A percentile compares a stretch with the other conserved stretches of the same genome.
Evolutionary conservation across 1,284 basidiomycete genomes (phyloP).

Genomic region (Marasmius fiardii): DNA sequence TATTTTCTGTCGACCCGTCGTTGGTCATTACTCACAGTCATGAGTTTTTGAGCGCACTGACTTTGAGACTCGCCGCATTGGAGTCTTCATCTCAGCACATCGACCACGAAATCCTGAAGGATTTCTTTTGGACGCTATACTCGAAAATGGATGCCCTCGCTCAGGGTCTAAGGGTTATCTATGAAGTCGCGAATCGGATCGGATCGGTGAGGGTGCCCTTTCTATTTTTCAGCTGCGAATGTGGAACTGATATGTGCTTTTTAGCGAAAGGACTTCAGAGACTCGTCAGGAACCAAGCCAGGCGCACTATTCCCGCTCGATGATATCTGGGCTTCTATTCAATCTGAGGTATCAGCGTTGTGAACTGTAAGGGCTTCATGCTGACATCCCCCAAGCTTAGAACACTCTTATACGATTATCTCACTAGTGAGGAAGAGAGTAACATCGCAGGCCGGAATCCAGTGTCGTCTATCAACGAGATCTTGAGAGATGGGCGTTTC

Average conservation of each 20-base stretch:
- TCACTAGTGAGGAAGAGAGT: conserved; percentile 85
- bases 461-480: conserved; percentile 92
- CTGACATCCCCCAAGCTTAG: conserved; percentile 54
- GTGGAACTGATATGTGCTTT: conserved; percentile 9
- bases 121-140: conserved; percentile 98
- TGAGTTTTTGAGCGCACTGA: conserved; percentile 39
- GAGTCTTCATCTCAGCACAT: conserved; percentile 72
- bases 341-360: conserved; percentile 67
- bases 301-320: conserved; percentile 75
- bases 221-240: conserved; percentile 3
- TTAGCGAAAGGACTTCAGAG: conserved; percentile 87
- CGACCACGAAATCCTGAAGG: conserved; percentile 84
- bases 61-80: conserved; percentile 71
- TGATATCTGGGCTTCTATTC: conserved; percentile 92
- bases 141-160: conserved; percentile 96
- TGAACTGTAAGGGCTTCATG: background rate
- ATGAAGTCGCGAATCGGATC: conserved; percentile 87
- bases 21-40: conserved; percentile 22
- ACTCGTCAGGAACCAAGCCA: conserved; percentile 72
- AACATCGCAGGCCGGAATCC: conserved; percentile 78
- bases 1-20: conserved; percentile 40
- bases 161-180: conserved; percentile 89
- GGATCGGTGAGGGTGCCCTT: conserved; percentile 60
- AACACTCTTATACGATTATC: conserved; percentile 86
- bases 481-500: conserved; percentile 82